Evolutionary conservation across 2,329 filamentous ascomycete genomes (phyloP), one percentile per base, ranked within the genome.

Genomic region (Bipolaris victoriae): DNA sequence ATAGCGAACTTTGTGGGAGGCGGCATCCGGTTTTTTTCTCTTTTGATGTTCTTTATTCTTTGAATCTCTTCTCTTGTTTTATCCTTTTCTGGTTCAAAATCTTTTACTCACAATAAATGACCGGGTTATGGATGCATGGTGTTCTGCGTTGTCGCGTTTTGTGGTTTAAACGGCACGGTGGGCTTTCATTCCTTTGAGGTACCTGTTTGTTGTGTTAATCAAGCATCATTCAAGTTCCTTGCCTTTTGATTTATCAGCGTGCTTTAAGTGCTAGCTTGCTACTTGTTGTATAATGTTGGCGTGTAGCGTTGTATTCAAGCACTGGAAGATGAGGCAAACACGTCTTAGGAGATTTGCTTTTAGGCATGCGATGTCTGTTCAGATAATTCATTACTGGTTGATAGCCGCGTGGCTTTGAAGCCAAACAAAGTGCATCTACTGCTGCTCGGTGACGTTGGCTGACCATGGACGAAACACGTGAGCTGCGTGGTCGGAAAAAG

Each of bases 51-150:
- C 7, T 24, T 44, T 29, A 22, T 47, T 11, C 36, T 52, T 45
- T 15, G 7, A 24, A 18, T 37, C 18, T 44, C n/a, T 26, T 46
- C 16, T 26, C 29, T 31, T 31, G 10, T 44, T 52, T 33, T 20
- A 33, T 45, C 29, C 22, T 45, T 52, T 7, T 35, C 22, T n/a
- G 7, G 15, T 24, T 49, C 35, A 20, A 49, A 39, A 39, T 39
- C 35, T 39, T 49, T 16, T 35, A 49, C 20, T 39, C 20, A 48
- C 54, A 48, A 48, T 49, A 48, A 45, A 57, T 20, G 54, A 57
- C 47, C n/a, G 33, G 50, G 26, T 57, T 41, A 53, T 33, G 54
- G 53, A 48, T 57, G 54, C 54, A 53, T 53, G 49, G 54, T 48
- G 54, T 57, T 57, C 36, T 57, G 49, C 43, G 49, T 53, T 48